Base-by-base conservation (phyloP, 164 flowering plant genomes). In the Pachysandra terminalis region DNA sequence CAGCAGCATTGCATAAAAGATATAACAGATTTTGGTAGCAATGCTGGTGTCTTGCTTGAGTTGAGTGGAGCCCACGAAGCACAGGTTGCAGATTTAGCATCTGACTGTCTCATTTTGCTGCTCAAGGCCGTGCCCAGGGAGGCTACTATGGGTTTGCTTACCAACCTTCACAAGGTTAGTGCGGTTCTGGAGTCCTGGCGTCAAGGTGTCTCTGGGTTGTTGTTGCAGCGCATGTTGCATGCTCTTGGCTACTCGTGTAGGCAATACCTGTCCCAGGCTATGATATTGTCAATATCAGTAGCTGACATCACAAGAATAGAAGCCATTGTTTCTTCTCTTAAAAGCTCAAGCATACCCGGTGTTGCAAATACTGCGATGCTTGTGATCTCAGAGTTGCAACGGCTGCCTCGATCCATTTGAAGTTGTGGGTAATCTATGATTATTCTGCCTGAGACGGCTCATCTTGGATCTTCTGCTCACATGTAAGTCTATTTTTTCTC, bases 91-190 rank as follows among this genome's bases (percentile, higher is more conserved):
- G 94, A 90, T 75, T 69, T 95, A 68, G 97, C 97, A 69, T 95
- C 99, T 1, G 97, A 95, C 66, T 92, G 97, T 73, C 71, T 89
- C 52, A 78, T 86, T 35, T 68, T 95, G 78, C 71, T 89, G 72
- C 77, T 92, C 23, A 86, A 79, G 84, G 93, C 84, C 49, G 90
- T 96, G 61, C 89, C 96, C 53, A 88, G 97, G 74, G 98, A 94
- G 78, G 96, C 86, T 62, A 85, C 96, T 1, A 84, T 84, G 14
- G 87, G 90, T 23, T 77, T 95, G 32, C 80, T 95, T 17, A 84
- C 91, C 56, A 92, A 88, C 74, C 90, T 90, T 64, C 72, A 85
- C n/a, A 92, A 86, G 78, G 84, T 84, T n/a, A 70, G 68, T 45
- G 51, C 51, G 10, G 51, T 45, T 13, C 17, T 45, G 51, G 51